A percentile compares a stretch with the other conserved stretches of the same genome.
Evolutionary conservation across 768 basidiomycete genomes (phyloP).

Genomic region (Suillus lakei): DNA sequence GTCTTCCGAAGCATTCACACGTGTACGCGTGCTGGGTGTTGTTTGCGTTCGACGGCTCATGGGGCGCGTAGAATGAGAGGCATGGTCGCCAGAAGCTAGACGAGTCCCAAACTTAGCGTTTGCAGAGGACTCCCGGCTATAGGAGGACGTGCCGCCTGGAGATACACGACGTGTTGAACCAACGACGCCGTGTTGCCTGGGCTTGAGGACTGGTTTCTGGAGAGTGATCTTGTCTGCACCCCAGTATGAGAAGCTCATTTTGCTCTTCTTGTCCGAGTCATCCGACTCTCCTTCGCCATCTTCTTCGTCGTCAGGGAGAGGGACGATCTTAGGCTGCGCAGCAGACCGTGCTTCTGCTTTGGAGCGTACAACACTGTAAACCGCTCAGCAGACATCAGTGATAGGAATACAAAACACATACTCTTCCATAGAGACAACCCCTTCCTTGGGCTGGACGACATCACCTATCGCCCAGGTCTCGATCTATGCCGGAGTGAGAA

Average conservation of each 20-base stretch:
- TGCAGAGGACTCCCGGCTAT: slow-evolving; percentile 81
- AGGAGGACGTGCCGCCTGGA: slow-evolving; percentile 57
- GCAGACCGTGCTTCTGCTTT: slow-evolving; percentile 61
- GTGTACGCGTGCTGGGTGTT: slow-evolving; percentile 44
- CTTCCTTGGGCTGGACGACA: slow-evolving; percentile 74
- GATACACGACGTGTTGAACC: slow-evolving; percentile 40
- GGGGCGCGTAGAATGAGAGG: slow-evolving; percentile 51
- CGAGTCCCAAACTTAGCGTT: slow-evolving; percentile 94
- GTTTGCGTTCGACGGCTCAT: slow-evolving; percentile 65
- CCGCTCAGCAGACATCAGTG: slow-evolving; percentile 13
- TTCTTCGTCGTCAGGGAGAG: slow-evolving; percentile 67
- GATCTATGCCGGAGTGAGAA: slow-evolving; percentile 51
- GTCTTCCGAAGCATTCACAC: slow-evolving; percentile 64
- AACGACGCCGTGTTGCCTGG: slow-evolving; percentile 39
- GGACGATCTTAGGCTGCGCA: slow-evolving; percentile 68
- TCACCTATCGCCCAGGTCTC: slow-evolving; percentile 88
- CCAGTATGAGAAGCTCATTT: slow-evolving; percentile 95
- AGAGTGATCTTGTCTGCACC: slow-evolving; percentile 91
- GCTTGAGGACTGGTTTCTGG: slow-evolving; percentile 73
- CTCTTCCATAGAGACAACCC: slow-evolving; percentile 92
- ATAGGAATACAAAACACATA: slow-evolving; percentile 44
- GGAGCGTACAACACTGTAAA: slow-evolving; percentile 68
- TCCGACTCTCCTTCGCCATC: slow-evolving; percentile 68
- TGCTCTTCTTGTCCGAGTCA: slow-evolving; percentile 88
- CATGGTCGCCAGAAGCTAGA: slow-evolving; percentile 65